A percentile compares a stretch with the other conserved stretches of the same genome.
phyloP scores from a whole-genome alignment of 2,329 filamentous ascomycete species.

The Fusarium sp. region DNA sequence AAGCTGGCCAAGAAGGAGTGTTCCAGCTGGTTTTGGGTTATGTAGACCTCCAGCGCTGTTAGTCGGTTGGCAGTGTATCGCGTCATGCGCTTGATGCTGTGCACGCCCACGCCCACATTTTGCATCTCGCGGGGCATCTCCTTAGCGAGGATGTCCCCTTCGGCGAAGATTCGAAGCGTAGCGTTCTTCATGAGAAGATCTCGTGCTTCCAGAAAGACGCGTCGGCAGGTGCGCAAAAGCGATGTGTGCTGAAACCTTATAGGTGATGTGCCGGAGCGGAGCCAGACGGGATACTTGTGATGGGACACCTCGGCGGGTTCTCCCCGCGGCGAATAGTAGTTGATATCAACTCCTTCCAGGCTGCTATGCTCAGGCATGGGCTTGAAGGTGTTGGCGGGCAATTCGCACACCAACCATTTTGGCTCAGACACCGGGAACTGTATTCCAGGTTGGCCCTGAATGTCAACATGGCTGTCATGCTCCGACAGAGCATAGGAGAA shows the following conservation, averaged over 20 bases:
- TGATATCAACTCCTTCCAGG: not conserved
- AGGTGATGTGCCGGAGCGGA: not conserved
- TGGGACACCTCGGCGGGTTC: fast-evolving
- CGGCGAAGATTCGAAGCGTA: not conserved
- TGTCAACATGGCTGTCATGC: conserved; percentile 3
- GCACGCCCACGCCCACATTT: not conserved
- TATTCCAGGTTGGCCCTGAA: not conserved
- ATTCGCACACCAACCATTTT: conserved; percentile 6
- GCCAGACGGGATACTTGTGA: not conserved
- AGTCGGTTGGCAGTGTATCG: conserved; percentile 23
- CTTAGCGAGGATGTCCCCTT: too few relatives aligned
- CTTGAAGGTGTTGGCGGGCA: not conserved
- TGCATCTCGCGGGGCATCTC: too few relatives aligned
- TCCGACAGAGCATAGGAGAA: conserved; percentile 7
- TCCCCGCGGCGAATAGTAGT: not conserved
- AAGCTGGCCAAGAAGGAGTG: fast-evolving
- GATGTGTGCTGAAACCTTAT: conserved; percentile 8
- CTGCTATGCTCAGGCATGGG: not conserved
- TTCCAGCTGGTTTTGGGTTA: not conserved
- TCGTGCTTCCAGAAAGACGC: conserved; percentile 13
- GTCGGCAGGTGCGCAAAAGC: conserved; percentile 15
- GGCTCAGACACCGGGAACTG: not conserved
- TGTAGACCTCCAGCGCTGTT: conserved; percentile 9
- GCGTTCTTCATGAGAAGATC: conserved; percentile 17
- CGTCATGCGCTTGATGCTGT: not conserved